Conservation (phyloP, 2,329 filamentous ascomycete species). For the Leptographium procerum region DNA sequence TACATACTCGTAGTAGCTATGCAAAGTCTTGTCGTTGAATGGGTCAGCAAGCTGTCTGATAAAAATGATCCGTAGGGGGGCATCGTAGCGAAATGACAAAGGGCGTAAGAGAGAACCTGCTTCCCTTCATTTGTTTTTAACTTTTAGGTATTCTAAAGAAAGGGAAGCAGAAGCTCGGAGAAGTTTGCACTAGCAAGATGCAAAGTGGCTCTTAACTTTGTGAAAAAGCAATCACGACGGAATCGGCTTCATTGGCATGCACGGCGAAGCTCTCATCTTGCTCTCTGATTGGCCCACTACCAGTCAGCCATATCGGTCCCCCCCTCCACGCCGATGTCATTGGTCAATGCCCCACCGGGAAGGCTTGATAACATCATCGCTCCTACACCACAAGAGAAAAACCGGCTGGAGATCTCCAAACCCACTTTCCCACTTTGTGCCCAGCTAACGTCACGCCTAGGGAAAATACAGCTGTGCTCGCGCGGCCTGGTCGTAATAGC, state of each 20-base stretch:
- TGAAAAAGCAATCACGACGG: background rate
- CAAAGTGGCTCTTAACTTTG: background rate
- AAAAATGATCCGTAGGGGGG: too few relatives aligned
- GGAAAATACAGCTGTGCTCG: background rate
- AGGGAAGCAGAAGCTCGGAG: background rate
- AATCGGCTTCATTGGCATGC: background rate
- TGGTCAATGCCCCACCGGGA: slow-evolving; percentile 11
- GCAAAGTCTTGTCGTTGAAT: background rate
- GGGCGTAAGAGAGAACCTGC: too few relatives aligned
- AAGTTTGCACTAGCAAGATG: background rate
- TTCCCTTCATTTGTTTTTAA: too few relatives aligned
- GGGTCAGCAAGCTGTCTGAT: too few relatives aligned
- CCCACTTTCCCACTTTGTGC: background rate
- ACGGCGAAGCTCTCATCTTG: background rate
- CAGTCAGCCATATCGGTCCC: background rate
- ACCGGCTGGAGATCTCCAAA: background rate
- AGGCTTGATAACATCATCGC: slow-evolving; percentile 12
- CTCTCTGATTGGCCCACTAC: background rate
- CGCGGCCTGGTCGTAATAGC: background rate
- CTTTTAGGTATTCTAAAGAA: background rate
- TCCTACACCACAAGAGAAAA: background rate
- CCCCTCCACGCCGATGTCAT: slow-evolving; percentile 7
- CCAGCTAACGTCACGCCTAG: background rate
- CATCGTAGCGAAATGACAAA: too few relatives aligned
- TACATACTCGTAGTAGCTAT: background rate